Percentiles rank a stretch among this genome's conserved stretches.
phyloP scores from a whole-genome alignment of 768 basidiomycete genomes.

The Rhizopogon vulgaris region DNA sequence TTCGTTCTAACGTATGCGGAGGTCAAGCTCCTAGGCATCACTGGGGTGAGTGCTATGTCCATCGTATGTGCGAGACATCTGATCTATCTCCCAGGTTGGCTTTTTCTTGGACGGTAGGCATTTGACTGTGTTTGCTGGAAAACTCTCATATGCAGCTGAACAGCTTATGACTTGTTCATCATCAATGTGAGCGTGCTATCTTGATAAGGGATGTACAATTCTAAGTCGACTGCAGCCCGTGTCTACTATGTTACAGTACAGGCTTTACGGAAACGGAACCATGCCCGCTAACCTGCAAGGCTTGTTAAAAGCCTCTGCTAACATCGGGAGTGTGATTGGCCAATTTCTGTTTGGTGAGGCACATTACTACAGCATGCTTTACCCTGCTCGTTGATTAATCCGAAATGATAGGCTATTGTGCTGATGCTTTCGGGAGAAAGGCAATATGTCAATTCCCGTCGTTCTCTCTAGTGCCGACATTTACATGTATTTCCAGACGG shows the following conservation, averaged over 20 bases:
- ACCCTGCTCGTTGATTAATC: neutral
- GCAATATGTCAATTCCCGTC: constrained; percentile 41
- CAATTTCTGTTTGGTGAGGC: constrained; percentile 54
- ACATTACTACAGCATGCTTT: neutral
- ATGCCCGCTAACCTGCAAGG: constrained; percentile 55
- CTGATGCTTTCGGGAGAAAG: constrained; percentile 65
- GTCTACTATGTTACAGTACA: constrained; percentile 60
- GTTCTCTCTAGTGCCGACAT: neutral
- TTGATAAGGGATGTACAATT: neutral
- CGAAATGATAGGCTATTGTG: constrained; percentile 44
- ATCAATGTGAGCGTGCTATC: constrained; percentile 44
- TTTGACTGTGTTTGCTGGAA: neutral
- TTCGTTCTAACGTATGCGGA: constrained; percentile 40
- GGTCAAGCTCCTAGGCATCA: constrained; percentile 54
- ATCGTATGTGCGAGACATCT: neutral
- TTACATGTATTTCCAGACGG: constrained; percentile 40
- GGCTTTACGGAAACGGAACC: constrained; percentile 45
- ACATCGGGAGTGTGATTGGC: constrained; percentile 68
- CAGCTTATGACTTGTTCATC: constrained; percentile 67
- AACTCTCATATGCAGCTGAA: constrained; percentile 5
- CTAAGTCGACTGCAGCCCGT: constrained; percentile 41
- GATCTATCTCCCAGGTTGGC: constrained; percentile 39
- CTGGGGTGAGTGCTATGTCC: constrained; percentile 38
- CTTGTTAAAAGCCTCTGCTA: constrained; percentile 60
- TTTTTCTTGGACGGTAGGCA: constrained; percentile 65